Evolutionary conservation across 2,329 filamentous ascomycete species (phyloP).

Genomic region (Exutisphaerella laricina): DNA sequence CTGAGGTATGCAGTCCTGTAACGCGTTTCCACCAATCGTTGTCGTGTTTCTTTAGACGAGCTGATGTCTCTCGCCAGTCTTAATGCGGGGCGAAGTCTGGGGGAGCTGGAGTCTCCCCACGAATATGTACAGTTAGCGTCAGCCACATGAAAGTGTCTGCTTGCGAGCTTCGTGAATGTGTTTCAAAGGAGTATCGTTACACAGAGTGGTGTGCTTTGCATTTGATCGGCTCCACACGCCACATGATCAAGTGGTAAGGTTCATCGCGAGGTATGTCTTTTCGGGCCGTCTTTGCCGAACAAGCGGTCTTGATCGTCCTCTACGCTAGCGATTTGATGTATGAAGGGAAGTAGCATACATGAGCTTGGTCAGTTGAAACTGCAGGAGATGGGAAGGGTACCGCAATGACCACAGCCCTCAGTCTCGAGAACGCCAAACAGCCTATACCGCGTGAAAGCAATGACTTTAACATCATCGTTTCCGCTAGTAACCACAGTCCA

Average conservation of each 20-base stretch:
- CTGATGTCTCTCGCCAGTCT: neutral
- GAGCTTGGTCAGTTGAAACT: too few species aligned
- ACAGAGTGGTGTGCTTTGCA: neutral
- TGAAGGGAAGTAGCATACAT: too few species aligned
- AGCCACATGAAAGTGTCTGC: too few species aligned
- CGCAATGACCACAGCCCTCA: too few species aligned
- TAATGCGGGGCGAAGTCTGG: neutral
- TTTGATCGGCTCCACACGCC: neutral
- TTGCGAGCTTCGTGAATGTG: neutral
- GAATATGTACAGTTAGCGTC: neutral
- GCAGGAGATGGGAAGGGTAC: too few species aligned
- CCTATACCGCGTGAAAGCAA: too few species aligned
- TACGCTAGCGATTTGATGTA: too few species aligned
- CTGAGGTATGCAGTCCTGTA: neutral
- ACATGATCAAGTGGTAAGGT: neutral
- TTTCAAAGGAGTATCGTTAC: neutral
- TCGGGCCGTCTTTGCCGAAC: constrained; percentile 2
- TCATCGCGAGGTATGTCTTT: neutral
- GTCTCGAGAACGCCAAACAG: too few species aligned
- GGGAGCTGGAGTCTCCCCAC: neutral
- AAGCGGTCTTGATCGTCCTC: too few species aligned
- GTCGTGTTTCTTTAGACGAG: neutral
- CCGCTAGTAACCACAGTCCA: too few species aligned
- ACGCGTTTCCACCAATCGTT: constrained; percentile 2
- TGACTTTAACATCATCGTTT: too few species aligned